Base-by-base conservation (phyloP, 148 eudicot species). In the Spergularia marina region DNA sequence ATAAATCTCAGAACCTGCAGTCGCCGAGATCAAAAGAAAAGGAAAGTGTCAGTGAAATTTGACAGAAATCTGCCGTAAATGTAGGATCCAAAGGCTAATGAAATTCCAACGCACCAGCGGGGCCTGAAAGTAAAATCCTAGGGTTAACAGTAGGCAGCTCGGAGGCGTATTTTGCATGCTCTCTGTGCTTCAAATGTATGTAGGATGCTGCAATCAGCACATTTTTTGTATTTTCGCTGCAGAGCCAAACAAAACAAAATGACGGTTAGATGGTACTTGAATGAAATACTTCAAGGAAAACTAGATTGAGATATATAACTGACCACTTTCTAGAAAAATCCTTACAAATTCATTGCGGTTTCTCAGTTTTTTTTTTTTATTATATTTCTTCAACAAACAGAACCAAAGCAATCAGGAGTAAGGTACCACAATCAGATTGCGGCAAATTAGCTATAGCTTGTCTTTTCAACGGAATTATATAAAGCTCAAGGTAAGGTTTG, bases 71-170 rank as follows among this genome's bases (percentile, higher is more conserved):
- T 15, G 62, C 39, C 36, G 49, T 20, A 60, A 69, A 56, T 47
- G 57, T 21, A 12, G 4, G 44, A 15, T 16, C 52, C 51, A 23
- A 14, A n/a, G 10, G 68, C 18, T 63, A 17, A 52, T 34, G 68
- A 34, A 14, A 63, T 30, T 74, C 61, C 41, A 39, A 44, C 81
- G 61, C 60, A 94, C 98, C 97, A 86, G 97, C 89, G 47, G 97
- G 98, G 82, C 98, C 98, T 54, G 97, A 91, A 60, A 94, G 97
- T 81, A 94, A 88, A 79, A 94, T 89, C 79, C 94, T 84, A 23
- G 98, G 98, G 77, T 89, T 91, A 76, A 94, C 79, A 60, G 96
- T 91, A 53, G 93, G 86, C 56, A 94, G 89, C 61, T 90, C 93
- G 16, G 93, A 86, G 0, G 96, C 84, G 82, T 83, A 90, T 82